Evolutionary conservation across 129 eudicot genomes (phyloP), one percentile per base, ranked within the genome.

Genomic region (Ambrosia trifida): DNA sequence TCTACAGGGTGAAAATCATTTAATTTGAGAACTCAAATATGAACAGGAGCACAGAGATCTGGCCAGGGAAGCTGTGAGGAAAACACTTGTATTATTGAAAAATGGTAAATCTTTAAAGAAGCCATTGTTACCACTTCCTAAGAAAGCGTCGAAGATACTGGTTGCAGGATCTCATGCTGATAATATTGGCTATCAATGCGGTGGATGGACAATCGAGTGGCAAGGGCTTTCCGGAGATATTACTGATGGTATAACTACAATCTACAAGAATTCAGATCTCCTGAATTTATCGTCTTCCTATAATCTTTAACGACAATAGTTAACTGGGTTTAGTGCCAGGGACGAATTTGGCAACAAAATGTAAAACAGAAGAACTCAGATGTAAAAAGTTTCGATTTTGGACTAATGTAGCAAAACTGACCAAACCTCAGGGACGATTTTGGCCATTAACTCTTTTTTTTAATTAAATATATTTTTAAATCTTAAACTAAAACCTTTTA

Each of bases 161-260:
- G 96, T 91, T 43, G 94, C 96, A 5, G 96, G 97, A 11, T 78
- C 79, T 8, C 92, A 91, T 33, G 95, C 97, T 1, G 73, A 91
- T 83, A 82, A 88, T 60, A 76, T 91, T 40, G 97, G 97, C 36
- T 62, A 91, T 63, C 97, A 91, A 32, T 91, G 95, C 68, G 96
- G 97, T 20, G 97, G 97, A 52, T 91, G 97, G 97, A 88, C 97
- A 4, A 81, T 91, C n/a, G 77, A 73, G 41, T 91, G 97, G 97
- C 97, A 88, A 51, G 97, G 97, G 16, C 76, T 72, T 45, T 80
- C 78, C 13, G 96, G 97, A 85, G 78, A 88, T 70, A 73, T 68
- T 59, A 88, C 96, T 12, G 57, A 51, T 33, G 97, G 97, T 91
- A 87, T 24, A 20, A 11, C 28, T 13, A 66, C 19, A n/a, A n/a